Base-by-base conservation (phyloP, 2,329 filamentous ascomycete species). In the Colletotrichum tanaceti region DNA sequence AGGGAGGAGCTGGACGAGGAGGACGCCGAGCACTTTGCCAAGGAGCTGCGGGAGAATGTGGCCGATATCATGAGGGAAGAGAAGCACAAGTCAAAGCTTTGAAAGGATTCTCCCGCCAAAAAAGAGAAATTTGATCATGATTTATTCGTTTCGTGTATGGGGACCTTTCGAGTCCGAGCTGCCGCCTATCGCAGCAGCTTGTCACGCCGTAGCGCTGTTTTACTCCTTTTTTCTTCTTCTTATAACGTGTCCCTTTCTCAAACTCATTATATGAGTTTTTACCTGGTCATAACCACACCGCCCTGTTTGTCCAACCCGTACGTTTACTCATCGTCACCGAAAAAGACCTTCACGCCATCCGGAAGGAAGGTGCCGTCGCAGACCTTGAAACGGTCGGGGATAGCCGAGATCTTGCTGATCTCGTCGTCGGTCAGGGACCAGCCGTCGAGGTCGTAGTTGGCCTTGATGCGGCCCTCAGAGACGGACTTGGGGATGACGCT, bases 401-500 rank as follows among this genome's bases (percentile, higher is more conserved):
- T 85, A 74, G 81, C 86, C 75, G 89, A 88, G 58, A 97, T 84
- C 79, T 87, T 83, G 73, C 86, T 84, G 58, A 95, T 79, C 82
- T 97, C 93, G 54, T 93, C 92, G 4, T 86, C 85, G 4, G 87
- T 90, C 79, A 97, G 81, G 68, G 87, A 83, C 89, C 90, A 95
- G 61, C 90, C 92, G 78, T 94, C 88, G 60, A 93, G 77, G 47
- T 91, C 87, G 73, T 89, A 93, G 85, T 97, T 97, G 71, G 83
- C 87, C 80, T 91, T 84, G 75, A 97, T 94, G 49, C 93, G 87
- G 61, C 84, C 84, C 73, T 89, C 86, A 72, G 88, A 94, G 67
- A 94, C 91, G 60, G 88, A 91, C 86, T 97, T 97, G 75, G 93
- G 93, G 74, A 97, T 93, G 60, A 97, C 93, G 72, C 89, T 91